phyloP scores from a whole-genome alignment of 345 rosid species.

The Brassica cretica region DNA sequence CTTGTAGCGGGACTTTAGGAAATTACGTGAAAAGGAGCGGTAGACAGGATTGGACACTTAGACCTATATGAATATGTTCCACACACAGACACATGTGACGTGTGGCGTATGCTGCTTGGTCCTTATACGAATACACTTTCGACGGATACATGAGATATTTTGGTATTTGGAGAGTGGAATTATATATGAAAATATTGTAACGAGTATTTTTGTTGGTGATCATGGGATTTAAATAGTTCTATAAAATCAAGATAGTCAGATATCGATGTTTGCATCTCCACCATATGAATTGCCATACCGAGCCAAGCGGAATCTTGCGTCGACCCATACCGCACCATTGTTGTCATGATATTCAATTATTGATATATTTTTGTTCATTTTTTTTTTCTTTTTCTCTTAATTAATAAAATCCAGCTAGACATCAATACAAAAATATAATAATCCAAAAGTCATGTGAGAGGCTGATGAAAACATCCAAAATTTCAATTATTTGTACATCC shows the following conservation, averaged over 20 bases:
- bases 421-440: neutral
- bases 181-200: neutral
- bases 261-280: neutral
- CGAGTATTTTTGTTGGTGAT: neutral
- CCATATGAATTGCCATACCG: conserved; percentile 1
- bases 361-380: neutral
- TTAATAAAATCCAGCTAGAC: neutral
- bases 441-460: conserved; percentile 27
- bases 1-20: neutral
- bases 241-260: neutral
- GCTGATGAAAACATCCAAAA: conserved; percentile 22
- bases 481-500: conserved; percentile 1
- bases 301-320: neutral
- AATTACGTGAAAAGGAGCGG: neutral
- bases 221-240: neutral
- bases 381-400: neutral
- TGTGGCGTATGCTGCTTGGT: neutral
- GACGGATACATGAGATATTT: neutral
- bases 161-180: neutral
- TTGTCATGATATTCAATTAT: conserved; percentile 14
- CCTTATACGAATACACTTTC: neutral
- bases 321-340: conserved; percentile 11
- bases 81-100: neutral
- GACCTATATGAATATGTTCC: neutral
- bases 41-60: neutral